Conservation (phyloP, 2,329 filamentous ascomycete species). For the Clonostachys chloroleuca region DNA sequence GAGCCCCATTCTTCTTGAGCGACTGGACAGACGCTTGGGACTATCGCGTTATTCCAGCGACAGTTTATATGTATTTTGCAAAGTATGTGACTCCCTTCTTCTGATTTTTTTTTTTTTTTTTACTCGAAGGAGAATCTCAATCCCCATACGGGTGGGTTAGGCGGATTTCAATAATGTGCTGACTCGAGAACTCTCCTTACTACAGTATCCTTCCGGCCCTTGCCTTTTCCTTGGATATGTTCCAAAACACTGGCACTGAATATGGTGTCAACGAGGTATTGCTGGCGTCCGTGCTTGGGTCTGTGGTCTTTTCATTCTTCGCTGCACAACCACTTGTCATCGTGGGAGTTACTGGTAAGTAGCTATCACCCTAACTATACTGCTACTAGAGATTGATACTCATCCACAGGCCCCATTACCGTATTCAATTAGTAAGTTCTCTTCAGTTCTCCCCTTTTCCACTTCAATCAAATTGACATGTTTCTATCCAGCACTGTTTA, state of each 20-base stretch:
- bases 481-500: constrained; percentile 65
- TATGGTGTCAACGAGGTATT: constrained; percentile 91
- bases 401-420: constrained; percentile 67
- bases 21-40: constrained; percentile 89
- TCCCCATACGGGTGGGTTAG: background rate
- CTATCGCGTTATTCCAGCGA: constrained; percentile 82
- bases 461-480: background rate
- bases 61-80: constrained; percentile 92
- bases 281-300: constrained; percentile 77
- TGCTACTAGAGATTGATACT: constrained; percentile 4
- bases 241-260: constrained; percentile 77
- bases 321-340: constrained; percentile 85
- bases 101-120: background rate
- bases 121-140: background rate
- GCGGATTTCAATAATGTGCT: constrained; percentile 6
- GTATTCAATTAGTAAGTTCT: constrained; percentile 76
- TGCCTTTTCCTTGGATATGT: constrained; percentile 91
- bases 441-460: background rate
- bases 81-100: constrained; percentile 52
- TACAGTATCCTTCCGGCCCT: constrained; percentile 77
- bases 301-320: constrained; percentile 75
- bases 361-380: background rate
- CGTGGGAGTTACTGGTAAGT: constrained; percentile 76
- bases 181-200: background rate
- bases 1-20: constrained; percentile 73